Evolutionary conservation across 805 yeast species (phyloP).

Genomic region (Suhomyces tanzawaensis): DNA sequence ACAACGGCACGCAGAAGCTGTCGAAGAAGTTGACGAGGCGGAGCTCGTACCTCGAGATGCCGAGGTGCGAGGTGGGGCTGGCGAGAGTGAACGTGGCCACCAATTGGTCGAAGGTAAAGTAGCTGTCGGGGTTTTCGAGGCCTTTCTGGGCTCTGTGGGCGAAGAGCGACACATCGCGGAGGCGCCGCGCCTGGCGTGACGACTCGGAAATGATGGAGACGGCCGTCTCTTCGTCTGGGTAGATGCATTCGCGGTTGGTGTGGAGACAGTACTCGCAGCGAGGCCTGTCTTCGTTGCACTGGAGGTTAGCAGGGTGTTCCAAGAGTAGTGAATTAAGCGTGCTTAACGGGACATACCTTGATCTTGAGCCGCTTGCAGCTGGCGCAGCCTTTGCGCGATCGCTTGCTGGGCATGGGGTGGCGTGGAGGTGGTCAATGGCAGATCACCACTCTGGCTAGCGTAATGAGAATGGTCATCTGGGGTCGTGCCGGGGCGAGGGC

Average conservation of each 20-base stretch:
- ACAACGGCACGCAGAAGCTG: conserved; percentile 23
- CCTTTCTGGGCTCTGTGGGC: neutral
- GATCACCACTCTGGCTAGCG: too few relatives aligned
- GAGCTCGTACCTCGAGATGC: conserved; percentile 21
- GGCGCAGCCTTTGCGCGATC: conserved; percentile 27
- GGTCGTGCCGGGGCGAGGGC: too few relatives aligned
- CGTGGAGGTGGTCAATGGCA: too few relatives aligned
- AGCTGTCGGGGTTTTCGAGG: neutral
- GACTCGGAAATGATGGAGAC: too few relatives aligned
- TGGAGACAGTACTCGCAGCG: conserved; percentile 33
- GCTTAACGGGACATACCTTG: conserved; percentile 22
- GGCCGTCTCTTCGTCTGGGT: conserved; percentile 11
- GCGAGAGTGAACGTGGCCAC: conserved; percentile 9
- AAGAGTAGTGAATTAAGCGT: neutral
- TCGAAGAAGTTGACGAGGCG: conserved; percentile 29
- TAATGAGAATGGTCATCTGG: too few relatives aligned
- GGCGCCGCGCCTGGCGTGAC: neutral
- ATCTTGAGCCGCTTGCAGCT: conserved; percentile 32
- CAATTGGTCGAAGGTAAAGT: conserved; percentile 4
- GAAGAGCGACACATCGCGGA: neutral
- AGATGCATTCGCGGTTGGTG: conserved; percentile 24
- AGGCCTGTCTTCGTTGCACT: conserved; percentile 34
- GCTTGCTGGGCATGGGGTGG: neutral
- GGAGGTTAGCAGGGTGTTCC: conserved; percentile 14
- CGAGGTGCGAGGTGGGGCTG: conserved; percentile 19